Conservation (phyloP, 371 early-diverging fungal species). For the Mucor indicus region DNA sequence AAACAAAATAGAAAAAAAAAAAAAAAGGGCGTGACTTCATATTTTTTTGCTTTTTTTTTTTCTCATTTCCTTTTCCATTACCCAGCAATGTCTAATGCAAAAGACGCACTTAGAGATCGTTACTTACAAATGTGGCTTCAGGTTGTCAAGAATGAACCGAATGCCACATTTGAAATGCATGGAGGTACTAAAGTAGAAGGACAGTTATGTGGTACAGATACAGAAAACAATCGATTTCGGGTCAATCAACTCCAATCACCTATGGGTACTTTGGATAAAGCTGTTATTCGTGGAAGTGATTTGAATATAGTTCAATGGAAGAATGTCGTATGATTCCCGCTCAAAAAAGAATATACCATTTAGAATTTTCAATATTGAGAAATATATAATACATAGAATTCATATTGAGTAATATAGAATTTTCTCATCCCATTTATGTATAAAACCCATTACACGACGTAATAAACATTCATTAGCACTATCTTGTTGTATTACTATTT, state of each 20-base stretch:
- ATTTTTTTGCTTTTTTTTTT: neutral
- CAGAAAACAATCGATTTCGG: slow-evolving; percentile 49
- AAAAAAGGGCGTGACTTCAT: neutral
- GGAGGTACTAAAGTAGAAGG: slow-evolving; percentile 38
- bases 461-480: too few species aligned
- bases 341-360: too few species aligned
- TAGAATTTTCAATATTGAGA: too few species aligned
- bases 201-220: slow-evolving; percentile 38
- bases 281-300: slow-evolving; percentile 52
- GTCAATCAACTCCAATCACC: slow-evolving; percentile 45
- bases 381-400: too few species aligned
- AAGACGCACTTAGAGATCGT: slow-evolving; percentile 30
- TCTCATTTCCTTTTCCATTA: neutral
- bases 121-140: slow-evolving; percentile 46
- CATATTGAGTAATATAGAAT: too few species aligned
- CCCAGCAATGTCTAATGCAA: slow-evolving; percentile 1
- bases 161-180: slow-evolving; percentile 27
- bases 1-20: slow-evolving; percentile 1
- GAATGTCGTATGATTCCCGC: too few species aligned
- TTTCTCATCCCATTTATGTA: too few species aligned
- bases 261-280: slow-evolving; percentile 43
- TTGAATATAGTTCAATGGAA: slow-evolving; percentile 32
- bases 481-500: too few species aligned
- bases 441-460: too few species aligned
- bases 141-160: slow-evolving; percentile 19